Percentiles rank a stretch among this genome's conserved stretches.
Evolutionary conservation across 116 monocot species (phyloP).

Genomic region (Iris pallida): DNA sequence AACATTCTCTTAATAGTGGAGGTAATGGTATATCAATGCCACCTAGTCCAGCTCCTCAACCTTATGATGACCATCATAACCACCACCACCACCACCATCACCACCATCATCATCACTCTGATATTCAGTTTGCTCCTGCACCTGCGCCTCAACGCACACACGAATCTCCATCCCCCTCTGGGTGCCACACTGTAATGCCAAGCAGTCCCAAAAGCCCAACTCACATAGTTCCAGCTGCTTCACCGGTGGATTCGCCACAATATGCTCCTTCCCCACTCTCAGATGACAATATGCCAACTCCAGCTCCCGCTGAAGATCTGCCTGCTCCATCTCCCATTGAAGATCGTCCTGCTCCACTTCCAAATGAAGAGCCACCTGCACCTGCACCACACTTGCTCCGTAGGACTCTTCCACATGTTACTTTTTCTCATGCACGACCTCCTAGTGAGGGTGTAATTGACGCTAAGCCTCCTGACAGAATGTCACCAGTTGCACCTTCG

Average conservation of each 20-base stretch:
- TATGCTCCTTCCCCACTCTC: background rate
- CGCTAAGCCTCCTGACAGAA: conserved; percentile 25
- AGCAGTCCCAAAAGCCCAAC: conserved; percentile 18
- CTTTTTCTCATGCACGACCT: conserved; percentile 59
- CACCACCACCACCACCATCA: conserved; percentile 42
- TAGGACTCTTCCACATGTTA: conserved; percentile 46
- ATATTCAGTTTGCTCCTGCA: conserved; percentile 41
- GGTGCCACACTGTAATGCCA: conserved; percentile 21
- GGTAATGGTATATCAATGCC: conserved; percentile 12
- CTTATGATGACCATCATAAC: conserved; percentile 48
- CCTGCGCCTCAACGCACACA: conserved; percentile 34
- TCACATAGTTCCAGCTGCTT: conserved; percentile 17
- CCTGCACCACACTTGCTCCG: conserved; percentile 16
- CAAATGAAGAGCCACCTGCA: conserved; percentile 19
- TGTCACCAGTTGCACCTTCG: conserved; percentile 27
- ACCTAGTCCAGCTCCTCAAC: conserved; percentile 66
- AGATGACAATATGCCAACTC: background rate
- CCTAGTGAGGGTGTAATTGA: conserved; percentile 42
- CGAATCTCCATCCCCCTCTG: conserved; percentile 20
- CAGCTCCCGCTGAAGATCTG: conserved; percentile 9
- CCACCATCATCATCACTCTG: conserved; percentile 24
- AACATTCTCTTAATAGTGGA: conserved; percentile 64
- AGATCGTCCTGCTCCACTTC: conserved; percentile 7
- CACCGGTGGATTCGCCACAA: conserved; percentile 15
- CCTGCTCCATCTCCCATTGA: conserved; percentile 6